Base-by-base conservation (phyloP, 1,284 basidiomycete species). In the Trichosporon inkin region DNA sequence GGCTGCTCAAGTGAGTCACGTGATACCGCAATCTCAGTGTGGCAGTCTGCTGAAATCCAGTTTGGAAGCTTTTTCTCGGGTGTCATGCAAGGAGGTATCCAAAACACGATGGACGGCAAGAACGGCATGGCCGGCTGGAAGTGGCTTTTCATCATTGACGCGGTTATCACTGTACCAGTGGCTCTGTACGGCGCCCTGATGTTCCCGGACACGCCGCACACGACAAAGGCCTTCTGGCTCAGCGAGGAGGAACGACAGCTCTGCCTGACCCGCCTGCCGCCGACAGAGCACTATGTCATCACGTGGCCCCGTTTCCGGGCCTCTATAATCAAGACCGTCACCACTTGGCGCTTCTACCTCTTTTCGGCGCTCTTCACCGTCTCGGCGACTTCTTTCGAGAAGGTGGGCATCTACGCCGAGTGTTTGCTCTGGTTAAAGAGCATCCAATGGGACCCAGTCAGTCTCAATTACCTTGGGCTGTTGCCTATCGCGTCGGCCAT, bases 41-140 rank as follows among this genome's bases (percentile, higher is more conserved):
- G 28, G 28, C 28, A 8, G 28, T 32, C 8, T 8, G 4, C 28
- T 32, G 28, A 32, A 4, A 32, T 8, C 16, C 72, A 76, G 52
- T 57, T 68, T 20, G 74, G 73, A 0, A 68, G 68, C 2, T 62
- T 77, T 19, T 75, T 77, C 66, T 68, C 67, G 2, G 73, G 73
- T 36, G 62, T 77, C 44, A 72, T 77, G 70, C 73, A 74, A 55
- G 75, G 75, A 22, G 68, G 62, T 5, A 77, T 77, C 55, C 60
- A 68, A 19, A 37, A 55, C 11, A 68, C 69, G 5, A 60, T 77
- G 19, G 62, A 73, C 1, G 72, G 71, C 11, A 61, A 58, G 19
- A 40, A 49, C 39, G 70, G 71, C 41, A 44, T 66, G 8, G 44
- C 37, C 0, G 73, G 74, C 11, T 74, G 70, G 72, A 65, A 75